Evolutionary conservation across 352 stramenopile genomes (phyloP).

Genomic region (Globisporangium sylvaticum): DNA sequence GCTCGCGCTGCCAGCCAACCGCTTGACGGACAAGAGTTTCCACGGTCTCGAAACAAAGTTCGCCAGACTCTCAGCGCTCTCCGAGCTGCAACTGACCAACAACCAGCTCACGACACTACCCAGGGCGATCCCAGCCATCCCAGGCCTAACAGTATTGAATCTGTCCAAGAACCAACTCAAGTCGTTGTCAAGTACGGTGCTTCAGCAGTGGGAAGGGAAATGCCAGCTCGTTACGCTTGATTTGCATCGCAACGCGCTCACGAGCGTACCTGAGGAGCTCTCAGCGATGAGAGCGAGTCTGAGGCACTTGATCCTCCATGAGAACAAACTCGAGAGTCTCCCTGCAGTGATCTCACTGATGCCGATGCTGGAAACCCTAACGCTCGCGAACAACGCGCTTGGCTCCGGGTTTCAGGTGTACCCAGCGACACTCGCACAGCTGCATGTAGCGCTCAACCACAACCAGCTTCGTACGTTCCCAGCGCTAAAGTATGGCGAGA

Average conservation of each 20-base stretch:
- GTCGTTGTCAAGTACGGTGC: conserved; percentile 6
- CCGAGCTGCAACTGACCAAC: conserved; percentile 24
- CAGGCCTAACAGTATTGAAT: conserved; percentile 22
- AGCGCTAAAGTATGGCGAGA: background rate
- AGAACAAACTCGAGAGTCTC: conserved; percentile 39
- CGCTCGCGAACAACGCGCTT: conserved; percentile 17
- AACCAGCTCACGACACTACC: conserved; percentile 27
- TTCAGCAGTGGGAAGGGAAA: conserved; percentile 21
- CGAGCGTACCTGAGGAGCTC: conserved; percentile 35
- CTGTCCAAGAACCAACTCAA: conserved; percentile 38
- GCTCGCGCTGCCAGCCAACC: conserved; percentile 21
- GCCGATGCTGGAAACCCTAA: conserved; percentile 26
- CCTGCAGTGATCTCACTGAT: conserved; percentile 19
- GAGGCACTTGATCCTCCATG: conserved; percentile 29
- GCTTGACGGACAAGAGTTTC: conserved; percentile 18
- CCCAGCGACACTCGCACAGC: conserved; percentile 16
- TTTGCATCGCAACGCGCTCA: conserved; percentile 37
- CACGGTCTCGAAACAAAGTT: conserved; percentile 1
- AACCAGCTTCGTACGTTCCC: conserved; percentile 37
- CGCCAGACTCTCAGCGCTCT: conserved; percentile 15
- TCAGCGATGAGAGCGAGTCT: conserved; percentile 24
- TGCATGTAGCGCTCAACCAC: conserved; percentile 29
- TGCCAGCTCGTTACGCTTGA: conserved; percentile 28
- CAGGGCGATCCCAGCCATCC: conserved; percentile 15
- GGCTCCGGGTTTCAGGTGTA: conserved; percentile 20